A percentile compares a stretch with the other conserved stretches of the same genome.
Evolutionary conservation across 371 early-diverging fungal genomes (phyloP).

Genomic region (Amoeboaphelidium protococcarum): DNA sequence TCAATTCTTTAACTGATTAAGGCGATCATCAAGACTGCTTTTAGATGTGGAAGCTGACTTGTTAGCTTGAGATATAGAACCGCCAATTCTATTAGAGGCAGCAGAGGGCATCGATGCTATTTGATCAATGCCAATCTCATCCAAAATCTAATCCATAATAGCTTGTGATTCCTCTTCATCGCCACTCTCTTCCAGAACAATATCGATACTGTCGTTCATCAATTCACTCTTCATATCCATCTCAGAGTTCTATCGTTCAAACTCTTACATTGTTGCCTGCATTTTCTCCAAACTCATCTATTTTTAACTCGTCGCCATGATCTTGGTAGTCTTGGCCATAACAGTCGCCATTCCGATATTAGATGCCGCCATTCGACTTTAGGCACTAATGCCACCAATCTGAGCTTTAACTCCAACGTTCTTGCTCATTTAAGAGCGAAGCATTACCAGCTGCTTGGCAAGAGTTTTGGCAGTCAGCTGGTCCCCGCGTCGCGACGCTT

Average conservation of each 20-base stretch:
- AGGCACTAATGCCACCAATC: not conserved
- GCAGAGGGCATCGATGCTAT: too few relatives aligned
- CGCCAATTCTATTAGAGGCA: too few relatives aligned
- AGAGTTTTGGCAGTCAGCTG: conserved; percentile 5
- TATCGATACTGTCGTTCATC: conserved; percentile 12
- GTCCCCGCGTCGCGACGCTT: conserved; percentile 9
- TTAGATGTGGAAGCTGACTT: too few relatives aligned
- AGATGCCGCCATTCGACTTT: not conserved
- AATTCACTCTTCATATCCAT: conserved; percentile 14
- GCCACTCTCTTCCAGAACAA: conserved; percentile 6
- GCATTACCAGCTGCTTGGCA: conserved; percentile 8
- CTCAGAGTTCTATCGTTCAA: conserved; percentile 6
- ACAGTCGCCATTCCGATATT: conserved; percentile 4
- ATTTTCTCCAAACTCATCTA: conserved; percentile 3
- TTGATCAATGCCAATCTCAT: conserved; percentile 18
- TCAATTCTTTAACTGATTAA: too few relatives aligned
- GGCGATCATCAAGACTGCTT: too few relatives aligned
- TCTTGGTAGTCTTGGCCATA: conserved; percentile 7
- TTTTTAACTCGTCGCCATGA: conserved; percentile 10
- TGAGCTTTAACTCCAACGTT: conserved; percentile 4
- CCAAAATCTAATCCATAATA: conserved; percentile 9
- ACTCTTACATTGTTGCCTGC: conserved; percentile 8
- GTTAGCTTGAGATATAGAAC: too few relatives aligned
- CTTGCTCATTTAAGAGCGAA: conserved; percentile 9
- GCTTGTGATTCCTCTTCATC: conserved; percentile 9